A percentile compares a stretch with the other conserved stretches of the same genome.
phyloP scores from a whole-genome alignment of 2,329 filamentous ascomycete genomes.

The Clarireedia hainanense region DNA sequence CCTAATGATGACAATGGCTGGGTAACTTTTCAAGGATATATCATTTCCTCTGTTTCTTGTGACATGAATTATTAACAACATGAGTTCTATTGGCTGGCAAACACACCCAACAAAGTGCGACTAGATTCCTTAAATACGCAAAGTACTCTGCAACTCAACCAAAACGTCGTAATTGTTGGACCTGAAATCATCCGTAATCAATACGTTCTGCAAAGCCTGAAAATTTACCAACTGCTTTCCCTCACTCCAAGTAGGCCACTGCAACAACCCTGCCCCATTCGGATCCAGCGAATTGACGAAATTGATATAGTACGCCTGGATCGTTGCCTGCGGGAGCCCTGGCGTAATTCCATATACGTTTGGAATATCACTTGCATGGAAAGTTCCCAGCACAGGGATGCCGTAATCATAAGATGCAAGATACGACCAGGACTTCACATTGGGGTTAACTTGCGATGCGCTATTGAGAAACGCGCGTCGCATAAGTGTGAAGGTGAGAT shows the following conservation, averaged over 20 bases:
- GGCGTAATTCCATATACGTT: constrained; percentile 42
- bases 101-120: too few species aligned
- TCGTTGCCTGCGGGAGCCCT: constrained; percentile 43
- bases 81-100: too few species aligned
- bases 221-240: constrained; percentile 44
- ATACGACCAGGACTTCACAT: constrained; percentile 66
- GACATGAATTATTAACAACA: too few species aligned
- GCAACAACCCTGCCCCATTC: constrained; percentile 42
- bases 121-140: too few species aligned
- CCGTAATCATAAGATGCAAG: constrained; percentile 64
- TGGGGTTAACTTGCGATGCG: constrained; percentile 40
- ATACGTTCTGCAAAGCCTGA: constrained; percentile 29
- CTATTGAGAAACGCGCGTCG: constrained; percentile 56
- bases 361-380: constrained; percentile 64
- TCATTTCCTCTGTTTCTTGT: too few species aligned
- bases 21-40: too few species aligned
- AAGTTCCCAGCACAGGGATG: constrained; percentile 67
- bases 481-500: constrained; percentile 65
- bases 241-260: constrained; percentile 37
- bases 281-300: constrained; percentile 67
- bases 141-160: too few species aligned
- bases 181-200: constrained; percentile 43
- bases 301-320: constrained; percentile 63
- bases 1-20: too few species aligned
- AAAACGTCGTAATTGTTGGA: neutral